These are phyloP conservation scores for Aspergillus spinulosporus DNA, from an alignment of 2,329 filamentous ascomycete species.

Conservation along the genomic window DNA sequence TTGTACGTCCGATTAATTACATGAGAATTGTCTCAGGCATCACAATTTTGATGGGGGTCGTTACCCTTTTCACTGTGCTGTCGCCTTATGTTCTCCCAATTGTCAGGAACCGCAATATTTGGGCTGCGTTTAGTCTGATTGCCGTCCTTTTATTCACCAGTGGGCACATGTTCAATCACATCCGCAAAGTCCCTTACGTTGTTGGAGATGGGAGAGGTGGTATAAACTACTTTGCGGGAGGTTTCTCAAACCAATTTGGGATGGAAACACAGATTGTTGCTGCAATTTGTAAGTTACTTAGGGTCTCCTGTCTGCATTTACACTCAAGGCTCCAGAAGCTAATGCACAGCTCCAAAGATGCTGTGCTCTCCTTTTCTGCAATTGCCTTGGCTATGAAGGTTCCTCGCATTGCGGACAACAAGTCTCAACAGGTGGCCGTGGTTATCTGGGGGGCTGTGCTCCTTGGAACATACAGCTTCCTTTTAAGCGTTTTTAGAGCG, in stretches of 20 bases:
- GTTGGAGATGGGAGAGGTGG: conserved; percentile 80
- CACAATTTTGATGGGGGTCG: conserved; percentile 66
- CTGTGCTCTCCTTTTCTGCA: conserved; percentile 80
- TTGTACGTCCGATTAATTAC: conserved; percentile 87
- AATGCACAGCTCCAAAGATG: conserved; percentile 54
- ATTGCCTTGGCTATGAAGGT: conserved; percentile 92
- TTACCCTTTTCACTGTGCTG: conserved; percentile 69
- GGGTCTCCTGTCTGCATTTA: background rate
- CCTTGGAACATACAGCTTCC: conserved; percentile 85
- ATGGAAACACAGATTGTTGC: conserved; percentile 95
- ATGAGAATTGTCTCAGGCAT: conserved; percentile 67
- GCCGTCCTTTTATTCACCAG: conserved; percentile 89
- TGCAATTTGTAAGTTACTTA: conserved; percentile 73
- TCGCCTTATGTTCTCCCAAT: conserved; percentile 79
- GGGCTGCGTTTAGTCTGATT: conserved; percentile 88
- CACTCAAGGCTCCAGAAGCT: conserved; percentile 7
- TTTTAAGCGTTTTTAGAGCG: conserved; percentile 87
- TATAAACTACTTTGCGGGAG: conserved; percentile 83
- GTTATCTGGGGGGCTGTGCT: conserved; percentile 76
- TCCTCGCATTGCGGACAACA: conserved; percentile 77
- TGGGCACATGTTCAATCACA: conserved; percentile 99
- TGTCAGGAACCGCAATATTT: conserved; percentile 86
- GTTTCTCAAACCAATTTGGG: conserved; percentile 92
- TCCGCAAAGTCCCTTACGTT: conserved; percentile 92
- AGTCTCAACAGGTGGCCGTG: conserved; percentile 76